phyloP scores from a whole-genome alignment of 2,329 filamentous ascomycete genomes.

The Phaeoacremonium minimum region DNA sequence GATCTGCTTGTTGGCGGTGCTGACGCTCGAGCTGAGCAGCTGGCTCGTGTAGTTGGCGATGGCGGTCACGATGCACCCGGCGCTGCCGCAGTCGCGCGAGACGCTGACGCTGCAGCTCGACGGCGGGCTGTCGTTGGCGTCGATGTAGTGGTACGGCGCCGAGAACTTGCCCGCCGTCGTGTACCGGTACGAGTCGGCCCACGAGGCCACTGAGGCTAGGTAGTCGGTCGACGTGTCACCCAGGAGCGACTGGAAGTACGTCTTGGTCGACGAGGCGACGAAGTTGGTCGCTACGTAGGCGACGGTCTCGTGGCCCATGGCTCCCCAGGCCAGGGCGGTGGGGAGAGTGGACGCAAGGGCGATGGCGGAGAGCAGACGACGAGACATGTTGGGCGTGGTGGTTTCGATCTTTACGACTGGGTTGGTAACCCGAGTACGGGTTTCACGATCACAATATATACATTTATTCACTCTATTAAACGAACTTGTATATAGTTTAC shows the following conservation, averaged over 20 bases:
- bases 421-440: no score
- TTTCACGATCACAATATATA: no score
- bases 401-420: no score
- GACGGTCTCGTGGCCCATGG: conserved; percentile 47
- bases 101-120: conserved; percentile 36
- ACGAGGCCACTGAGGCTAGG: conserved; percentile 44
- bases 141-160: conserved; percentile 45
- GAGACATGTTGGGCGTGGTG: no score
- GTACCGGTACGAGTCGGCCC: conserved; percentile 44
- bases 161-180: conserved; percentile 41
- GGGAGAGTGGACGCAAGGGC: no score
- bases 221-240: conserved; percentile 38
- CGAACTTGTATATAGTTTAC: no score
- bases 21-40: conserved; percentile 11
- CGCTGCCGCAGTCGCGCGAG: conserved; percentile 35
- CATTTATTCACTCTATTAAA: no score
- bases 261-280: conserved; percentile 32
- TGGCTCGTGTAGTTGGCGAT: conserved; percentile 27
- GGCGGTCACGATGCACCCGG: conserved; percentile 40
- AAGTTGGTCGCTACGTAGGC: conserved; percentile 48
- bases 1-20: conserved; percentile 15
- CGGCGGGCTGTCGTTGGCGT: conserved; percentile 48
- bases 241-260: conserved; percentile 38
- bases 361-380: no score
- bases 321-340: conserved; percentile 32